Evolutionary conservation across 208 protist species (phyloP).

Genomic region (Naegleria fowleri): DNA sequence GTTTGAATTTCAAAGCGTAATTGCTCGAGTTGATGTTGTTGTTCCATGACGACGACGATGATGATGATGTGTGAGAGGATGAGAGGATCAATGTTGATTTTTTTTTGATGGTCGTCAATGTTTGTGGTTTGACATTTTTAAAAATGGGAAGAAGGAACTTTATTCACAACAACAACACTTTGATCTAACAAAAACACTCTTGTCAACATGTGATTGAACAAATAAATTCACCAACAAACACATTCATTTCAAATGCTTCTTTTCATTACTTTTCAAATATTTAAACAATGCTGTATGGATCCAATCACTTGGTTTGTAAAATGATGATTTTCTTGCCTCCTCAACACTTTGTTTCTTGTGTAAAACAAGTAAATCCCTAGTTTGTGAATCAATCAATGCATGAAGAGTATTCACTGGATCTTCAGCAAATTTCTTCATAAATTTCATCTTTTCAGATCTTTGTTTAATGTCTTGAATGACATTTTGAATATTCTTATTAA

Average conservation of each 20-base stretch:
- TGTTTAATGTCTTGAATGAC: background rate
- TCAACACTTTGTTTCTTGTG: background rate
- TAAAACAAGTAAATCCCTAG: background rate
- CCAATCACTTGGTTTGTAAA: slow-evolving; percentile 1
- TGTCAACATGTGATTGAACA: no score
- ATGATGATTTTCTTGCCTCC: background rate
- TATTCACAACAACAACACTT: no score
- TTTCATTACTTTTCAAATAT: background rate
- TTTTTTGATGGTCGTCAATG: no score
- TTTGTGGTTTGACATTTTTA: no score
- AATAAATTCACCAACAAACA: no score
- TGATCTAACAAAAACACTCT: no score
- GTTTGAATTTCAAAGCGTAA: no score
- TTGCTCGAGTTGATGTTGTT: no score
- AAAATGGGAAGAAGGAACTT: no score
- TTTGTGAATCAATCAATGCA: background rate
- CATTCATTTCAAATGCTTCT: background rate
- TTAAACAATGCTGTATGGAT: background rate
- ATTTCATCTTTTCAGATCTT: background rate
- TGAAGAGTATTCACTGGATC: background rate
- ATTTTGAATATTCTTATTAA: background rate
- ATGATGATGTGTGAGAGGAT: no score
- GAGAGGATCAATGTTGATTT: no score
- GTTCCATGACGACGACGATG: no score
- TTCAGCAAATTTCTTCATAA: background rate